Evolutionary conservation across 1,284 basidiomycete genomes (phyloP).

Genomic region (Leccinum subfulvum): DNA sequence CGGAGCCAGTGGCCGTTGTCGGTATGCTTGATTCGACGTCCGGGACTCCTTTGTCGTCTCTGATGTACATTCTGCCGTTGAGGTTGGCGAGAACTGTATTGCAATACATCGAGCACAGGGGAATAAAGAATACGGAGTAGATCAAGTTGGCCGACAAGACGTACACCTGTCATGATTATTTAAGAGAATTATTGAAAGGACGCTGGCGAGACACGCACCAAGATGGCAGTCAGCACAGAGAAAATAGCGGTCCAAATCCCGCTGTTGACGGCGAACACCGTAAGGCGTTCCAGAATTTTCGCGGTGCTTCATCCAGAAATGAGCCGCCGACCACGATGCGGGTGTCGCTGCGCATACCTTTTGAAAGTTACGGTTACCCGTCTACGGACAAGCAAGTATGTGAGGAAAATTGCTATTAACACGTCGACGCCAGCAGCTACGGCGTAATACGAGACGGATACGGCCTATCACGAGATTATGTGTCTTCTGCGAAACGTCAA

Average conservation of each 20-base stretch:
- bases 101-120: slow-evolving; percentile 6
- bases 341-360: not conserved
- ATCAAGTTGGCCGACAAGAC: not conserved
- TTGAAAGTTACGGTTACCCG: not conserved
- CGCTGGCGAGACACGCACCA: slow-evolving; percentile 7
- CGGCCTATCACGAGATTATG: not conserved
- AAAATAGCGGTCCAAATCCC: slow-evolving; percentile 11
- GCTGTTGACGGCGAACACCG: slow-evolving; percentile 6
- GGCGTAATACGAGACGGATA: not conserved
- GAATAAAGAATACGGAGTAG: not conserved
- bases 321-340: not conserved
- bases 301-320: not conserved
- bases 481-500: not conserved
- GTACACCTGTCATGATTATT: not conserved
- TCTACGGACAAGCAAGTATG: not conserved
- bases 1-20: not conserved
- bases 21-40: not conserved
- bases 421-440: slow-evolving; percentile 1
- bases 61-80: slow-evolving; percentile 8
- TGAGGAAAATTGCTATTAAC: not conserved
- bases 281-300: slow-evolving; percentile 3
- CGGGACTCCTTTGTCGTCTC: not conserved
- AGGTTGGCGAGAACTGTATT: slow-evolving; percentile 12
- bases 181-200: no score
- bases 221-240: slow-evolving; percentile 1